Evolutionary conservation across 139 green algal genomes (phyloP).

Genomic region (Coelastrella sp.): DNA sequence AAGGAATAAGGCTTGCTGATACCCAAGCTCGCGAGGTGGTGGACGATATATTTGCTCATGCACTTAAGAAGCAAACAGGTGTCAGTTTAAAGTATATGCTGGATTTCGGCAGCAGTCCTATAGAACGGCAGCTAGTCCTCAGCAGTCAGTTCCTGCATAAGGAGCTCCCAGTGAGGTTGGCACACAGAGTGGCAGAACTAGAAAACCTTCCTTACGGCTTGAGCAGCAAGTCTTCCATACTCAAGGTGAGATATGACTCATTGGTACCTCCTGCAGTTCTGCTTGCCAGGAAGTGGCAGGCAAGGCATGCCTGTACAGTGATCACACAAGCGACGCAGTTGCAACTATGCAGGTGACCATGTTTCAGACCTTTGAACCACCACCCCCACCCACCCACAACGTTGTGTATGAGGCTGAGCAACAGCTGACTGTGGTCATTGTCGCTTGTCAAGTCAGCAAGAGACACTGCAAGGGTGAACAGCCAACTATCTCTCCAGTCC

Average conservation of each 20-base stretch:
- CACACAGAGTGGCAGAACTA: conserved; percentile 95
- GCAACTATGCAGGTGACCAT: too few relatives aligned
- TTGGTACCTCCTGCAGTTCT: too few relatives aligned
- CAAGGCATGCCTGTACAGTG: too few relatives aligned
- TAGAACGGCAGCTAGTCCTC: conserved; percentile 93
- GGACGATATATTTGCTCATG: conserved; percentile 91
- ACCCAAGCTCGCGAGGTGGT: conserved; percentile 64
- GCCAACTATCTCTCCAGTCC: too few relatives aligned
- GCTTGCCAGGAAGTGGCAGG: too few relatives aligned
- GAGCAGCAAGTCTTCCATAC: conserved; percentile 86
- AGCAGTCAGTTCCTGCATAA: conserved; percentile 98
- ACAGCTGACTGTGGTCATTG: too few relatives aligned
- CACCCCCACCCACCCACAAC: too few relatives aligned
- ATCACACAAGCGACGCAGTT: too few relatives aligned
- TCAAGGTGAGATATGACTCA: conserved; percentile 87
- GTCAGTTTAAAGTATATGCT: conserved; percentile 98
- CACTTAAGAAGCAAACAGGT: conserved; percentile 95
- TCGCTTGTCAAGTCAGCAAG: too few relatives aligned
- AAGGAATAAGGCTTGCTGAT: conserved; percentile 45
- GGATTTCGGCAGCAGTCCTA: conserved; percentile 94
- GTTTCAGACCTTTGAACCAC: too few relatives aligned
- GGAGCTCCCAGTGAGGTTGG: conserved; percentile 95
- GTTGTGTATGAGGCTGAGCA: too few relatives aligned
- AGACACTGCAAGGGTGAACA: too few relatives aligned
- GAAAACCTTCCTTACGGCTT: conserved; percentile 98